These are phyloP conservation scores for Pterula multifida DNA, from an alignment of 1,284 basidiomycete species.

Conservation along the genomic window DNA sequence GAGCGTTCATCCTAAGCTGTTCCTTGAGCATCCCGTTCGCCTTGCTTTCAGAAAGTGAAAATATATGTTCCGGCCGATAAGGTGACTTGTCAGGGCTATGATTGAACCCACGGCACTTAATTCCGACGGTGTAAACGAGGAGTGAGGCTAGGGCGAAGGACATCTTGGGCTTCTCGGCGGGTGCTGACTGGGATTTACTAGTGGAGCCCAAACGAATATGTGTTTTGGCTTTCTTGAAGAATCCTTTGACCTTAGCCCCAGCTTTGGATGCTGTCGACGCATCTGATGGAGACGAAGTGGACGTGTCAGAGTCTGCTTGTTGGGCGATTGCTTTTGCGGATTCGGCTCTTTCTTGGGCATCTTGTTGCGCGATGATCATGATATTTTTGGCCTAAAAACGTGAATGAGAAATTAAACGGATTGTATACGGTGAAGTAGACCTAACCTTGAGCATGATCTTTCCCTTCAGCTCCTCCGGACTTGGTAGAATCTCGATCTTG, in stretches of 20 bases:
- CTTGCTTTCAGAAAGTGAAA: slow-evolving; percentile 84
- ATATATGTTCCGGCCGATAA: slow-evolving; percentile 84
- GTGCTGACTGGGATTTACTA: slow-evolving; percentile 7
- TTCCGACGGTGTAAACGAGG: slow-evolving; percentile 91
- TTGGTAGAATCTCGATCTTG: slow-evolving; percentile 56
- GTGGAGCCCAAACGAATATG: slow-evolving; percentile 8
- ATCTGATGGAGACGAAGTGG: slow-evolving; percentile 26
- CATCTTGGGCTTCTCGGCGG: slow-evolving; percentile 46
- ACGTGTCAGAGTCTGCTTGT: slow-evolving; percentile 31
- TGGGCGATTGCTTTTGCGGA: slow-evolving; percentile 16
- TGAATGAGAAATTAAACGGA: not conserved
- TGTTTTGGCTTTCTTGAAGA: slow-evolving; percentile 10
- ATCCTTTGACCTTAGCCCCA: slow-evolving; percentile 16
- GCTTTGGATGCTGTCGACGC: slow-evolving; percentile 11
- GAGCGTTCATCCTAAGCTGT: slow-evolving; percentile 38
- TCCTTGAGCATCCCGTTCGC: slow-evolving; percentile 57
- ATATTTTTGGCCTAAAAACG: slow-evolving; percentile 49
- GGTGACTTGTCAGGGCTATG: slow-evolving; percentile 53
- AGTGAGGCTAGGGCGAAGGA: slow-evolving; percentile 64
- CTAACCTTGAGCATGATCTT: slow-evolving; percentile 77
- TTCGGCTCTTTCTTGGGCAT: slow-evolving; percentile 13
- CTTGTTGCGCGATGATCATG: slow-evolving; percentile 27
- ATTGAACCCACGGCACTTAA: slow-evolving; percentile 89
- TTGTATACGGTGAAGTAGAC: slow-evolving; percentile 5
- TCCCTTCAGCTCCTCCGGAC: slow-evolving; percentile 77